These are phyloP conservation scores for Barnettozyma salicaria DNA, from an alignment of 805 yeast species.

Conservation along the genomic window DNA sequence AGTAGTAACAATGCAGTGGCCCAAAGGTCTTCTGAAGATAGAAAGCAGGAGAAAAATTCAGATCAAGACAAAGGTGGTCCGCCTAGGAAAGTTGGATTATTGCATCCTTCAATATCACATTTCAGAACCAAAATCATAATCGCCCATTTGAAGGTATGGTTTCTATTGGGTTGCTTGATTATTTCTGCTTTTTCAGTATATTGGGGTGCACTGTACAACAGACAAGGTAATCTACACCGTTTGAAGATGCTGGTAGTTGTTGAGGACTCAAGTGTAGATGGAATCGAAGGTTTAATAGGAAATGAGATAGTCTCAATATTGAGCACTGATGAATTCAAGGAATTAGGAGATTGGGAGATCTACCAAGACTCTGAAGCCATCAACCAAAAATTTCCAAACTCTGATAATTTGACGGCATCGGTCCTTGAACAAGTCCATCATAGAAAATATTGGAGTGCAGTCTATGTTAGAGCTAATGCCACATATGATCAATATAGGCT, in stretches of 20 bases:
- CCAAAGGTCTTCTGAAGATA: not conserved
- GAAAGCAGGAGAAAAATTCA: not conserved
- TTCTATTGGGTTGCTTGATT: slow-evolving; percentile 32
- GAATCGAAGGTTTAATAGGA: slow-evolving; percentile 16
- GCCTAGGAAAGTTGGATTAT: slow-evolving; percentile 15
- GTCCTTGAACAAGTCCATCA: slow-evolving; percentile 41
- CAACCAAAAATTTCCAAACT: slow-evolving; percentile 17
- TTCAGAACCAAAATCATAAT: slow-evolving; percentile 13
- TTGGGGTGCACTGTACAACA: slow-evolving; percentile 34
- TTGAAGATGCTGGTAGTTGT: slow-evolving; percentile 29
- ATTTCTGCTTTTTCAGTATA: slow-evolving; percentile 31
- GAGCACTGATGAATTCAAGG: slow-evolving; percentile 47
- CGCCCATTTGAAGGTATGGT: slow-evolving; percentile 13
- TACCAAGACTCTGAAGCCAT: slow-evolving; percentile 25
- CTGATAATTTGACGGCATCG: slow-evolving; percentile 29
- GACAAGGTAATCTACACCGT: slow-evolving; percentile 21
- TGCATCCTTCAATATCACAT: slow-evolving; percentile 11
- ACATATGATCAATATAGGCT: slow-evolving; percentile 26
- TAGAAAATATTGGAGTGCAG: slow-evolving; percentile 58
- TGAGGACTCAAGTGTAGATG: slow-evolving; percentile 28
- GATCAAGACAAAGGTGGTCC: slow-evolving; percentile 5
- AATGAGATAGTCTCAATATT: slow-evolving; percentile 34
- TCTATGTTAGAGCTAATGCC: slow-evolving; percentile 48
- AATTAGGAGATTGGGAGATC: slow-evolving; percentile 38
- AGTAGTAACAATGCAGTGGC: not conserved